Base-by-base conservation (phyloP, 2,329 filamentous ascomycete genomes). In the Chrysoporthe puriensis region DNA sequence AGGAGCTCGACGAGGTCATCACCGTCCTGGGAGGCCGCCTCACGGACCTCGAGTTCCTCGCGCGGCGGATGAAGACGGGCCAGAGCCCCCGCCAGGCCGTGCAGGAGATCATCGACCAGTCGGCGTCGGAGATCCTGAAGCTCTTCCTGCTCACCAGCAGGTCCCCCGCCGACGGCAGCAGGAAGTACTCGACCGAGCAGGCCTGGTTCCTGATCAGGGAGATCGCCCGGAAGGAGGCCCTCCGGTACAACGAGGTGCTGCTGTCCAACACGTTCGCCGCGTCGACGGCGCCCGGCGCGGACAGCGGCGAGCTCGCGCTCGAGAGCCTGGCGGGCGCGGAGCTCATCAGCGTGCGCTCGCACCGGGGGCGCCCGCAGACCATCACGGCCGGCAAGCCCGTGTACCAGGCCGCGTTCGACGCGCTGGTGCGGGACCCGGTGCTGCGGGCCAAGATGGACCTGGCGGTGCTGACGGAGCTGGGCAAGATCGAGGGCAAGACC, bases 21-120 rank as follows among this genome's bases (percentile, higher is more conserved):
- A 86, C 89, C 40, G 86, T 90, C 0, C 85, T 99, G 1, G 96
- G 96, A 32, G 96, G 96, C 1, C 92, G 96, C 3, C 85, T 99
- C n/a, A 97, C 94, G 0, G 96, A 99, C 75, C 89, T 99, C 26
- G 95, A 98, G 76, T 96, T 96, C 75, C 88, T 99, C 56, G 91
- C 94, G n/a, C 89, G 95, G 46, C 87, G 96, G 21, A 91, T 99
- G 73, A 93, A 93, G 79, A 89, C 91, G 0, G 95, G 96, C 18
- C 94, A 97, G 77, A 91, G 86, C 2, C 96, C 96, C 0, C 86
- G 85, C 71, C 85, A 91, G 72, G 96, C 96, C 2, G 90, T 97
- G 2, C 84, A 89, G 32, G 94, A 97, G 71, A 98, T 99, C 70
- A 91, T 97, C 64, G 90, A 93, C 65, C 93, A 97, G 75, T 91